Base-by-base conservation (phyloP, 257 asterid genomes). In the Osmanthus fragrans region DNA sequence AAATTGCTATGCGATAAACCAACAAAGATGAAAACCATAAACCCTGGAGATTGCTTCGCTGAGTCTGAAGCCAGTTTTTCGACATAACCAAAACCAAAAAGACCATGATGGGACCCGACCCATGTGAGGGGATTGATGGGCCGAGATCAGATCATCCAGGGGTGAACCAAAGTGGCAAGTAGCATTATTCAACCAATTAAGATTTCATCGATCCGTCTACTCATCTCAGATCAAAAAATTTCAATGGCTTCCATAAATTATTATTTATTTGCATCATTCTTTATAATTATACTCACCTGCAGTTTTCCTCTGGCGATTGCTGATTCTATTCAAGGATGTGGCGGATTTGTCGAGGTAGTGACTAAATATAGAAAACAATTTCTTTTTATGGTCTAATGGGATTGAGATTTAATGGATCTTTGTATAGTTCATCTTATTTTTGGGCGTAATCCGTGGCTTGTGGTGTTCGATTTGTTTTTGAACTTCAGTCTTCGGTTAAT, bases 271-370 rank as follows among this genome's bases (percentile, higher is more conserved):
- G 65, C 40, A 25, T 21, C 23, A 5, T 63, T 85, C 33, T 73
- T 83, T 45, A 68, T 79, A 1, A 51, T 78, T 42, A 5, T 83
- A 39, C 67, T 87, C 27, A 60, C 83, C 71, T 76, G 70, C 67
- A 36, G 70, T 74, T 83, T 80, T 63, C 73, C 85, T 25, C 73
- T 70, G 58, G 88, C 79, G 70, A 65, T 72, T 71, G 89, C 96
- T 37, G 94, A 95, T 91, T 82, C 93, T 32, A 91, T 95, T 78
- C 96, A 88, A 83, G 99, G 99, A 83, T 95, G 99, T 79, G 99
- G 99, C 36, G 98, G 99, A 84, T 95, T 95, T 81, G 90, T 95
- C 27, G 99, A 92, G 99, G 99, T 95, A 21, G 63, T 73, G 76
- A 21, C 68, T 23, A 63, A 63, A 21, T 23, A 63, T 15, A 25